Evolutionary conservation across 2,329 filamentous ascomycete genomes (phyloP), one percentile per base, ranked within the genome.

Genomic region (Cladosporium sp.): DNA sequence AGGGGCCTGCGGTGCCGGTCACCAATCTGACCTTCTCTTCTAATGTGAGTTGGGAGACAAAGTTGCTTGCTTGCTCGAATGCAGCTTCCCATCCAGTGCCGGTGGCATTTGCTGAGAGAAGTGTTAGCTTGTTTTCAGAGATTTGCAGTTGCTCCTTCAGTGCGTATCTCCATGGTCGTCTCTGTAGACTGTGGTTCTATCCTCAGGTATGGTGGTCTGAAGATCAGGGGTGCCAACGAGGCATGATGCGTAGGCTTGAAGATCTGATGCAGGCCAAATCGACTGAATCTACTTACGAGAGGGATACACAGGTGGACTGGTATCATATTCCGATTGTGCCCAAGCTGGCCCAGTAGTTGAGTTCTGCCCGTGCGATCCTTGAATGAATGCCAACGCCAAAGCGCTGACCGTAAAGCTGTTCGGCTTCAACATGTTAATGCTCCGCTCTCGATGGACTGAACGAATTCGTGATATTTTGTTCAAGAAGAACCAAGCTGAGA

Each of bases 1-100:
- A 80, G 14, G 75, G 76, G 12, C 71, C 71, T 3, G 65, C 58
- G 15, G 69, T 68, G 34, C 71, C 71, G 3, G 71, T 73, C 3
- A 73, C 68, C 7, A 72, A n/a, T 14, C 67, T 61, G 24, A 67
- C 68, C 55, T 71, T 72, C 65, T 72, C 71, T 60, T 69, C 70
- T 3, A 71, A 36, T 12, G 70, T 72, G 12, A 72, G 28, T 24
- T 71, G 67, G 21, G 68, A 66, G 12, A 71, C 64, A 30, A 72
- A 70, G 47, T 62, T 47, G 51, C 66, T 64, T 32, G 71, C 71
- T 52, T 68, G 65, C 52, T 69, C 65, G 44, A 71, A 68, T 5
- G 71, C 71, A 52, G 65, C 59, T 58, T 70, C 68, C 68, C 71
- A 72, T 15, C 71, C 71, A 12, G 54, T 60, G 7, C 71, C 71